phyloP scores from a whole-genome alignment of 345 rosid genomes.

The Arabis hirsuta region DNA sequence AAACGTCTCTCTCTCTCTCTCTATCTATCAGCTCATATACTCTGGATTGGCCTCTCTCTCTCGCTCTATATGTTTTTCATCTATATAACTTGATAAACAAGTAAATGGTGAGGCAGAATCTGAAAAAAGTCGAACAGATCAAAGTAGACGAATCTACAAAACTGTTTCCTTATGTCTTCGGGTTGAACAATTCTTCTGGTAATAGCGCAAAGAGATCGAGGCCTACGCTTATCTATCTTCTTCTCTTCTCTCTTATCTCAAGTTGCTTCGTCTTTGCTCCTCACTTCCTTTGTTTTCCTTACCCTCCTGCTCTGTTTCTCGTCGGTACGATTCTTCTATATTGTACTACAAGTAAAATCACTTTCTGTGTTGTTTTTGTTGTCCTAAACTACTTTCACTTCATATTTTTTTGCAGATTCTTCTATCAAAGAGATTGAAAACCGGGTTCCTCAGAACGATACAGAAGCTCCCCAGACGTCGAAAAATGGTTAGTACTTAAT shows the following conservation, averaged over 20 bases:
- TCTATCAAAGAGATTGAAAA: conserved; percentile 33
- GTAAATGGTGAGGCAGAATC: conserved; percentile 28
- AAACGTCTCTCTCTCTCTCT: conserved; percentile 18
- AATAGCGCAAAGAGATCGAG: conserved; percentile 36
- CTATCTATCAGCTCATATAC: not conserved
- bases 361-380: not conserved
- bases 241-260: conserved; percentile 42
- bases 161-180: conserved; percentile 16
- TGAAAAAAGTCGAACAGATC: conserved; percentile 32
- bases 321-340: conserved; percentile 32
- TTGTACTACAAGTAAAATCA: conserved; percentile 28
- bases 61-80: conserved; percentile 5
- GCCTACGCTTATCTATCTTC: conserved; percentile 41
- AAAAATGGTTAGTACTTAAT: conserved; percentile 30
- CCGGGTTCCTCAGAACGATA: conserved; percentile 11
- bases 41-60: conserved; percentile 1
- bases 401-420: conserved; percentile 27
- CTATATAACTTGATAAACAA: conserved; percentile 21
- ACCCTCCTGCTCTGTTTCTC: conserved; percentile 39
- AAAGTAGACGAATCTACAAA: conserved; percentile 27
- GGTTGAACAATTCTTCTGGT: conserved; percentile 22
- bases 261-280: conserved; percentile 44
- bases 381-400: conserved; percentile 17
- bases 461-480: conserved; percentile 21
- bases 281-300: conserved; percentile 31